Conservation (phyloP, 805 yeast genomes). For the Teunomyces lycoperdinae region DNA sequence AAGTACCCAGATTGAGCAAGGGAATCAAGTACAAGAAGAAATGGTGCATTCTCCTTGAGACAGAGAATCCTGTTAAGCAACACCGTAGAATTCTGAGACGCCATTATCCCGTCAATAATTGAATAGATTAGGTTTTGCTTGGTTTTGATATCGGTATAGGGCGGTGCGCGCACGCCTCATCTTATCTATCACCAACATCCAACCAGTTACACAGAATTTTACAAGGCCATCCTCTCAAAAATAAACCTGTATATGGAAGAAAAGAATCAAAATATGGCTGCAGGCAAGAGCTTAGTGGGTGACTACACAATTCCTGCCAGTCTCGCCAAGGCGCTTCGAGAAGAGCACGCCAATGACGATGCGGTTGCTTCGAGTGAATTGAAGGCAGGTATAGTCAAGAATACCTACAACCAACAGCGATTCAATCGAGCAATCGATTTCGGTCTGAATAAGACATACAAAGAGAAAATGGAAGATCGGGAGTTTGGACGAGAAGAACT, state of each 20-base stretch:
- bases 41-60: slow-evolving; percentile 72
- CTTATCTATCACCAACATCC: background rate
- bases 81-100: slow-evolving; percentile 40
- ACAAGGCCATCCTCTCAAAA: background rate
- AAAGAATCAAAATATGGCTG: background rate
- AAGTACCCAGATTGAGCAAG: slow-evolving; percentile 62
- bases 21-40: slow-evolving; percentile 67
- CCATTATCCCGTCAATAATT: slow-evolving; percentile 18
- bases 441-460: slow-evolving; percentile 30
- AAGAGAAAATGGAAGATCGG: slow-evolving; percentile 40
- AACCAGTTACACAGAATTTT: background rate
- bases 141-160: background rate
- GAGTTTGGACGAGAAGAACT: slow-evolving; percentile 39
- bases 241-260: background rate
- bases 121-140: background rate
- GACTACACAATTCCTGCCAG: slow-evolving; percentile 29
- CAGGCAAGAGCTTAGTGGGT: slow-evolving; percentile 20
- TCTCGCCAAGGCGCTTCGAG: slow-evolving; percentile 23
- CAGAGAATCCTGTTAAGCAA: slow-evolving; percentile 64
- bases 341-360: slow-evolving; percentile 20
- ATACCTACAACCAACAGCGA: slow-evolving; percentile 29
- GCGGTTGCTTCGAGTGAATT: slow-evolving; percentile 12
- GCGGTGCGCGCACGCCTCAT: slow-evolving; percentile 3
- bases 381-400: slow-evolving; percentile 15
- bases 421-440: slow-evolving; percentile 23